A percentile compares a stretch with the other conserved stretches of the same genome.
phyloP scores from a whole-genome alignment of 192 early-diverging fungal genomes.

The Coemansia sp. region DNA sequence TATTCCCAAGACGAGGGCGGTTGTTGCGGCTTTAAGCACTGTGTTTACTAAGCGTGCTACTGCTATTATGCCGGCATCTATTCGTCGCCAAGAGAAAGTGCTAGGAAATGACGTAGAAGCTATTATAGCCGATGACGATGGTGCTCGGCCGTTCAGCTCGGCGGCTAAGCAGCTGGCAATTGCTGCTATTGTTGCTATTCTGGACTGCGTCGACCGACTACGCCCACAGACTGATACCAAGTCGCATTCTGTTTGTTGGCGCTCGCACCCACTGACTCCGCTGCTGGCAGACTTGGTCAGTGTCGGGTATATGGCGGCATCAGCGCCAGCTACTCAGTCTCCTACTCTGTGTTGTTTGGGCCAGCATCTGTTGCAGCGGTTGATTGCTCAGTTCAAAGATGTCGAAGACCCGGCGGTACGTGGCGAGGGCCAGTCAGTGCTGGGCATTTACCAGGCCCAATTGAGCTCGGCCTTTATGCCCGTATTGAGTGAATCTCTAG shows the following conservation, averaged over 20 bases:
- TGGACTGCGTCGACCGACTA: constrained; percentile 17
- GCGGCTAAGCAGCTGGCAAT: constrained; percentile 20
- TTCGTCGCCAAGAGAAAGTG: not conserved
- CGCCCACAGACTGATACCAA: not conserved
- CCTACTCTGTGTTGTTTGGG: constrained; percentile 76
- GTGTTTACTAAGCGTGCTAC: constrained; percentile 36
- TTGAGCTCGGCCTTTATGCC: constrained; percentile 91
- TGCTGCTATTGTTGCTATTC: constrained; percentile 19
- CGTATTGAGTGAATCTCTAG: constrained; percentile 28
- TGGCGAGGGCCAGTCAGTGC: constrained; percentile 65
- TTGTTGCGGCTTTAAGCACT: constrained; percentile 28
- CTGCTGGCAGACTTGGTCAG: constrained; percentile 85
- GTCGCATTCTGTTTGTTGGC: constrained; percentile 35
- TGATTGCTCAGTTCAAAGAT: constrained; percentile 73
- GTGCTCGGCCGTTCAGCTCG: constrained; percentile 18
- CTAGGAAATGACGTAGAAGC: not conserved
- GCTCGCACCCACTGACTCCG: constrained; percentile 30
- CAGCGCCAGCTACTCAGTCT: constrained; percentile 62
- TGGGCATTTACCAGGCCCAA: constrained; percentile 95
- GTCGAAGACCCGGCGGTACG: constrained; percentile 90
- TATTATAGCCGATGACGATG: not conserved
- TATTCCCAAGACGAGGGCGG: not conserved
- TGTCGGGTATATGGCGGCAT: constrained; percentile 88
- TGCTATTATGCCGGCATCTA: not conserved
- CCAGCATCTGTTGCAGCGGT: constrained; percentile 72